Conservation (phyloP, 352 stramenopile species). For the Pythium pectinolyticum region DNA sequence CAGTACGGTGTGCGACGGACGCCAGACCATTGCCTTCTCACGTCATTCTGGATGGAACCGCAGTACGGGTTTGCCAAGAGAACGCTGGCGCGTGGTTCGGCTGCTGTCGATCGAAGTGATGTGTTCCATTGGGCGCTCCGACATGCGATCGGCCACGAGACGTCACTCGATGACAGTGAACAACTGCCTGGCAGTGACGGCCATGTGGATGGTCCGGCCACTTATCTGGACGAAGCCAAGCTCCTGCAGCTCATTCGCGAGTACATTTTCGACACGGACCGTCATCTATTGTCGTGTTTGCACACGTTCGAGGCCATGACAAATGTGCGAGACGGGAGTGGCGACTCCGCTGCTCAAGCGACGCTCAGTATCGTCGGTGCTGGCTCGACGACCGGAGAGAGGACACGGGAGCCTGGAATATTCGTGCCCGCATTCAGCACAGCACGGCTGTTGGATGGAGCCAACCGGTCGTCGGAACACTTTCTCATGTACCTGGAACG, state of each 20-base stretch:
- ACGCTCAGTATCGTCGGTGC: slow-evolving; percentile 45
- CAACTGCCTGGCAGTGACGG: neutral
- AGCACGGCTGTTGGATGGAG: slow-evolving; percentile 62
- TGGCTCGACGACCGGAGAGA: neutral
- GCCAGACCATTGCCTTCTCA: slow-evolving; percentile 78
- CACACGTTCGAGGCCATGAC: slow-evolving; percentile 81
- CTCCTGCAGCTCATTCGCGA: slow-evolving; percentile 70
- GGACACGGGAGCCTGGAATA: slow-evolving; percentile 18
- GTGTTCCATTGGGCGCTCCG: slow-evolving; percentile 67
- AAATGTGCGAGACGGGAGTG: slow-evolving; percentile 46
- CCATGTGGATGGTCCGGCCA: slow-evolving; percentile 18
- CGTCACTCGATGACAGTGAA: slow-evolving; percentile 47
- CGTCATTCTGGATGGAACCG: slow-evolving; percentile 89
- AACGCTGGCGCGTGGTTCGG: slow-evolving; percentile 32
- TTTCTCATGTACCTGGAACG: slow-evolving; percentile 86
- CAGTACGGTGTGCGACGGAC: slow-evolving; percentile 79
- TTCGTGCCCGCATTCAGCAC: slow-evolving; percentile 87
- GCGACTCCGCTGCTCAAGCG: slow-evolving; percentile 34
- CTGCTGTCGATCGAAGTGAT: slow-evolving; percentile 45
- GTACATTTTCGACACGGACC: slow-evolving; percentile 76
- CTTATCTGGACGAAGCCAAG: slow-evolving; percentile 70
- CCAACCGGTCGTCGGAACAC: slow-evolving; percentile 68
- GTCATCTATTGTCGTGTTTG: slow-evolving; percentile 77
- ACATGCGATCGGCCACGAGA: slow-evolving; percentile 69
- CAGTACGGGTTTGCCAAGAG: slow-evolving; percentile 74